phyloP scores from a whole-genome alignment of 805 yeast species.

The Metschnikowia cubensis region DNA sequence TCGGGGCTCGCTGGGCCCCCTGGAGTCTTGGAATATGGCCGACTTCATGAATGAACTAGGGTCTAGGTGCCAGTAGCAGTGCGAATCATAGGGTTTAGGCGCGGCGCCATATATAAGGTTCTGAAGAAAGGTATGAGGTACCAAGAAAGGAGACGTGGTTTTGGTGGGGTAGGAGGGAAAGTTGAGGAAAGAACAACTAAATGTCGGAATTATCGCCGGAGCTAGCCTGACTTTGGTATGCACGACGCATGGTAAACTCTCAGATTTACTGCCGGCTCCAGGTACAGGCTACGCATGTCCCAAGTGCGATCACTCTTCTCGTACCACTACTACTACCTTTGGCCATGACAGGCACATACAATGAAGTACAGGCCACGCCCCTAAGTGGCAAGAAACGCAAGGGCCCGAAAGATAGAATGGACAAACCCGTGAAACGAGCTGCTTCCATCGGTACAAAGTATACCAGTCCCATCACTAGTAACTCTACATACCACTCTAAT shows the following conservation, averaged over 20 bases:
- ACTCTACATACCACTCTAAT: not conserved
- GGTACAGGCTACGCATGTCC: conserved; percentile 4
- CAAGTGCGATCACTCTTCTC: not conserved
- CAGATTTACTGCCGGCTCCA: not conserved
- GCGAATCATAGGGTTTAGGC: not conserved
- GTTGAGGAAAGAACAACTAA: not conserved
- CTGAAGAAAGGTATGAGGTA: not conserved
- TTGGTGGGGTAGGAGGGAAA: no score
- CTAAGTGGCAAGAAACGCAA: conserved; percentile 6
- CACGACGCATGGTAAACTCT: not conserved
- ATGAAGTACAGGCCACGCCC: conserved; percentile 23
- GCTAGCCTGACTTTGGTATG: not conserved
- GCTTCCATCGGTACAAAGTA: no score
- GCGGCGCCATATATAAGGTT: not conserved
- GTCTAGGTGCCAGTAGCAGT: not conserved
- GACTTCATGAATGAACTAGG: conserved; percentile 14
- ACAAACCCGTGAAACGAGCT: not conserved
- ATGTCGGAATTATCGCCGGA: no score
- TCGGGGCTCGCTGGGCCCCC: conserved; percentile 9
- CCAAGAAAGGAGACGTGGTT: not conserved
- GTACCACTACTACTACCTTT: not conserved
- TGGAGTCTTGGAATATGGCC: conserved; percentile 17
- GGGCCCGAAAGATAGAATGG: conserved; percentile 4
- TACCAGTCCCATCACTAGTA: no score
- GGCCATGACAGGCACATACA: conserved; percentile 18